These are phyloP conservation scores for Podospora pseudocomata DNA, from an alignment of 495 filamentous ascomycete genomes.

Conservation along the genomic window DNA sequence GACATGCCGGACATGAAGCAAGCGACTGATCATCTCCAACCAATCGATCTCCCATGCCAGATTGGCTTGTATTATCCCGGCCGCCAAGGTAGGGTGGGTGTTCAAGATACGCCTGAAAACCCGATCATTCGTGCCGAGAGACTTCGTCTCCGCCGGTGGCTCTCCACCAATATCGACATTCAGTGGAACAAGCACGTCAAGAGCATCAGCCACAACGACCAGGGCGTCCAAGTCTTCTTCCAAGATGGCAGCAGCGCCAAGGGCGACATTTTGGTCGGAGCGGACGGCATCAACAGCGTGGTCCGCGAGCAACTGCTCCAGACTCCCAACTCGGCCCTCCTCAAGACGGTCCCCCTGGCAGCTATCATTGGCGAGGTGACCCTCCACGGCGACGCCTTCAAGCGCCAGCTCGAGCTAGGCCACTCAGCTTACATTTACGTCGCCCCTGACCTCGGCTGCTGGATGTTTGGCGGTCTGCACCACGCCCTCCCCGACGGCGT, in stretches of 20 bases:
- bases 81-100: conserved; percentile 19
- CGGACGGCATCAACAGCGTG: conserved; percentile 46
- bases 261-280: conserved; percentile 48
- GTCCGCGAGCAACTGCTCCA: conserved; percentile 37
- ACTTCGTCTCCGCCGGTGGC: conserved; percentile 24
- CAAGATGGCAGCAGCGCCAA: conserved; percentile 37
- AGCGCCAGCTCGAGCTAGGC: conserved; percentile 27
- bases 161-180: conserved; percentile 27
- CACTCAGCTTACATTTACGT: conserved; percentile 25
- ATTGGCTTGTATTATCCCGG: conserved; percentile 23
- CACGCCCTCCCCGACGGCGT: conserved; percentile 22
- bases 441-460: conserved; percentile 14
- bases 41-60: conserved; percentile 27
- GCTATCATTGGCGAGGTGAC: conserved; percentile 25
- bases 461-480: conserved; percentile 25
- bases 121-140: conserved; percentile 31
- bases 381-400: conserved; percentile 24
- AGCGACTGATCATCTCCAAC: conserved; percentile 27
- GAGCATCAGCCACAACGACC: conserved; percentile 24
- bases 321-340: conserved; percentile 19
- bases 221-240: conserved; percentile 28
- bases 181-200: conserved; percentile 27
- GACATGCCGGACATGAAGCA: conserved; percentile 27
- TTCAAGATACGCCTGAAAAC: conserved; percentile 24
- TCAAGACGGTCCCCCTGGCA: conserved; percentile 20